Conservation (phyloP, 768 basidiomycete species). For the Boletus fagicola region DNA sequence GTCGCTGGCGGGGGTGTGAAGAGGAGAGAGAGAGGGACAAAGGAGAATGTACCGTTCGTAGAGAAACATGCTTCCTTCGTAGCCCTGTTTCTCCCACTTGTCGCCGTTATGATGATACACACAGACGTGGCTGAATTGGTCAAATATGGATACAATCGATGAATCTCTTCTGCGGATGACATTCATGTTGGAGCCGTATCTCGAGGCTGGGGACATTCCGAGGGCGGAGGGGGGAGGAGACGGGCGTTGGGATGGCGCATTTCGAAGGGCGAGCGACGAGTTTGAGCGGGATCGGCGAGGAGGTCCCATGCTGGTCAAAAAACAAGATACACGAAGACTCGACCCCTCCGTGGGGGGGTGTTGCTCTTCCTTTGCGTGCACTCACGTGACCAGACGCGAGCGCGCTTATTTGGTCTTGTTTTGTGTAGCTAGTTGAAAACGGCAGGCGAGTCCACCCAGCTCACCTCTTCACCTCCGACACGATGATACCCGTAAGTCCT, state of each 20-base stretch:
- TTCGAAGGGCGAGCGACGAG: slow-evolving; percentile 25
- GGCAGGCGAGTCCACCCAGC: slow-evolving; percentile 28
- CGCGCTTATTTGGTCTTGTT: slow-evolving; percentile 39
- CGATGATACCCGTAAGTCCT: slow-evolving; percentile 44
- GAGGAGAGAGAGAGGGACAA: neutral
- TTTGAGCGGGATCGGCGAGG: slow-evolving; percentile 33
- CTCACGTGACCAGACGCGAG: slow-evolving; percentile 38
- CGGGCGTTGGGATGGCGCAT: neutral
- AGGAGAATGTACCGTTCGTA: slow-evolving; percentile 61
- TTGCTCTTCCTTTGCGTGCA: neutral
- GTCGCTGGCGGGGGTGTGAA: slow-evolving; percentile 42
- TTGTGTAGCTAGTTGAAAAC: slow-evolving; percentile 38
- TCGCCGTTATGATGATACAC: slow-evolving; percentile 71
- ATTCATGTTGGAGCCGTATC: slow-evolving; percentile 77
- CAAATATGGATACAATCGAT: slow-evolving; percentile 75
- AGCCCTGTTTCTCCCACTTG: slow-evolving; percentile 82
- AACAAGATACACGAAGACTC: neutral
- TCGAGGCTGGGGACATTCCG: slow-evolving; percentile 62
- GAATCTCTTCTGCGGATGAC: slow-evolving; percentile 77
- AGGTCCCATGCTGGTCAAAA: slow-evolving; percentile 1
- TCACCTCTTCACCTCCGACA: slow-evolving; percentile 31
- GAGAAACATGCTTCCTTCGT: slow-evolving; percentile 86
- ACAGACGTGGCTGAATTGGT: slow-evolving; percentile 87
- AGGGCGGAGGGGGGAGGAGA: slow-evolving; percentile 14
- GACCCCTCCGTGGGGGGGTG: slow-evolving; percentile 23